Evolutionary conservation across 2,329 filamentous ascomycete species (phyloP).

Genomic region (Aureobasidium leucospermi): DNA sequence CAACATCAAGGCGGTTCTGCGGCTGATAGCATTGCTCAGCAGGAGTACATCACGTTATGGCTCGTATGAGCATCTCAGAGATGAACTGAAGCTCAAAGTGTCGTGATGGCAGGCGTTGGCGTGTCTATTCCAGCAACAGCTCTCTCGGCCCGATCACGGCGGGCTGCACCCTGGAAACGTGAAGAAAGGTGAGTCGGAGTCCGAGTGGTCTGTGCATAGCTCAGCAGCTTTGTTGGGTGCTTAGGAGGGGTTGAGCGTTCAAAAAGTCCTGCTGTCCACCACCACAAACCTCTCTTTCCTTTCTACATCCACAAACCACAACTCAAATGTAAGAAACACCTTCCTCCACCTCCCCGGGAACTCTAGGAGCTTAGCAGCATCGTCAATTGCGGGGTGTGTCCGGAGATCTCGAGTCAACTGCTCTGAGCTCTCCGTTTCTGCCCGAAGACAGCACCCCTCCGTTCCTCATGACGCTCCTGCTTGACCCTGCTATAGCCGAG

Average conservation of each 20-base stretch:
- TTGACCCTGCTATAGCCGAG: slow-evolving; percentile 12
- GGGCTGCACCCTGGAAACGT: neutral
- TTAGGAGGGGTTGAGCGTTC: slow-evolving; percentile 6
- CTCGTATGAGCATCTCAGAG: neutral
- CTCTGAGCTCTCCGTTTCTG: slow-evolving; percentile 10
- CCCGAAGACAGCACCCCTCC: neutral
- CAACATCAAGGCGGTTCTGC: neutral
- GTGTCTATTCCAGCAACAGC: neutral
- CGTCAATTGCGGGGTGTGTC: slow-evolving; percentile 7
- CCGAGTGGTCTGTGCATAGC: slow-evolving; percentile 1
- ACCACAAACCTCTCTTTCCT: neutral
- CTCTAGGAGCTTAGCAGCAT: slow-evolving; percentile 2
- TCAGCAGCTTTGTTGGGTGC: slow-evolving; percentile 7
- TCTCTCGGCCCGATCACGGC: slow-evolving; percentile 10
- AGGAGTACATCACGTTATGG: neutral
- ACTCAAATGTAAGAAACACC: neutral
- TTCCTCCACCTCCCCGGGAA: neutral
- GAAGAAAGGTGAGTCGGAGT: neutral
- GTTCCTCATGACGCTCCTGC: neutral
- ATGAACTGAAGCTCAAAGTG: neutral
- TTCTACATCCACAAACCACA: slow-evolving; percentile 5
- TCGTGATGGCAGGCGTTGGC: neutral
- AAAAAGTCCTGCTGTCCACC: slow-evolving; percentile 4
- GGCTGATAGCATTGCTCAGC: neutral
- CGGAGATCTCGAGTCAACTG: neutral